Percentiles rank a stretch among this genome's conserved stretches.
These are phyloP conservation scores for Abrus pulchellus DNA, from an alignment of 306 rosid species.

Conservation along the genomic window DNA sequence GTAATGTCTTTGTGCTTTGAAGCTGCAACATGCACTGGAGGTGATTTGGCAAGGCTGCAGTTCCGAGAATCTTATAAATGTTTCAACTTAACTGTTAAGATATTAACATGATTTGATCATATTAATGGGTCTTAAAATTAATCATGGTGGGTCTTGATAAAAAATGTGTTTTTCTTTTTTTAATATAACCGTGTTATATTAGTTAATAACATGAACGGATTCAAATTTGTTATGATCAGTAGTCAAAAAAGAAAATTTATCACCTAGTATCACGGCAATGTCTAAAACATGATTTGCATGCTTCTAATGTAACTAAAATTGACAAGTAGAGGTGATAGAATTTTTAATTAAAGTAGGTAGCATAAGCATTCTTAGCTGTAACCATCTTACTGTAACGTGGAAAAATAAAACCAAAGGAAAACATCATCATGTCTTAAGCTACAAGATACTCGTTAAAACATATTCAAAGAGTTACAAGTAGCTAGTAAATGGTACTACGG, in stretches of 20 bases:
- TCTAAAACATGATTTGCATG: conserved; percentile 23
- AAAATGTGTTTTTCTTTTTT: no score
- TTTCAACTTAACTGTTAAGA: conserved; percentile 18
- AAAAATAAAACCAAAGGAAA: neutral
- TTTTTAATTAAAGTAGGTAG: conserved; percentile 19
- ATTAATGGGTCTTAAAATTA: no score
- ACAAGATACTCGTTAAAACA: conserved; percentile 31
- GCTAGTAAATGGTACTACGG: conserved; percentile 21
- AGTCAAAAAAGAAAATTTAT: conserved; percentile 38
- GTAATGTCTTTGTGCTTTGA: conserved; percentile 37
- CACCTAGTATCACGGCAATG: neutral
- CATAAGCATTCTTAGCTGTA: conserved; percentile 42
- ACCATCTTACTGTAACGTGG: neutral
- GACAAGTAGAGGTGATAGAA: conserved; percentile 3
- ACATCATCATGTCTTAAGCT: conserved; percentile 37
- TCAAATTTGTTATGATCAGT: neutral
- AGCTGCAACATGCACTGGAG: conserved; percentile 38
- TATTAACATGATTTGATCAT: no score
- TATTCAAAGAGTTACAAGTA: neutral
- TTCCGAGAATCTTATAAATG: conserved; percentile 54
- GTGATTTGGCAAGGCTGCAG: conserved; percentile 27
- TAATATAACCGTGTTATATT: no score
- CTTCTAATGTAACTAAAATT: conserved; percentile 44
- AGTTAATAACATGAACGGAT: no score
- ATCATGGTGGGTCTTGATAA: no score